Conservation (phyloP, 106 monocot genomes). For the Narthecium ossifragum region DNA sequence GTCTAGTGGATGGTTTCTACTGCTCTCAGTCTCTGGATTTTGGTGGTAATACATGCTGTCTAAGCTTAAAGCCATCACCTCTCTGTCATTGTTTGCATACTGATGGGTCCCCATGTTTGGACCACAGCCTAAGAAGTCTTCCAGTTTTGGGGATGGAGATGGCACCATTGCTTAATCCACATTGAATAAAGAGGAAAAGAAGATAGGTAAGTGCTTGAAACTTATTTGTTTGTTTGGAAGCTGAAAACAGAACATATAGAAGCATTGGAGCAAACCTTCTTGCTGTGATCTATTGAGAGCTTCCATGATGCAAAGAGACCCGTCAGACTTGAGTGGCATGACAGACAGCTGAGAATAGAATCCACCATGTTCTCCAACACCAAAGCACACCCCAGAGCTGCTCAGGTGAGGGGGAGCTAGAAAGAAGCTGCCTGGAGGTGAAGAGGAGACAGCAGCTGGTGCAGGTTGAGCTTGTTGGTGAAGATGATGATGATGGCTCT, state of each 20-base stretch:
- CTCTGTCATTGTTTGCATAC: constrained; percentile 59
- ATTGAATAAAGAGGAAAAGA: constrained; percentile 6
- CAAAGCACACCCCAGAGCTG: constrained; percentile 52
- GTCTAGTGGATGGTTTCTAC: neutral
- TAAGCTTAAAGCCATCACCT: constrained; percentile 58
- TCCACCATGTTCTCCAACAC: constrained; percentile 35
- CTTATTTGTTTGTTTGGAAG: constrained; percentile 11
- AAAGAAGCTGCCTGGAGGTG: constrained; percentile 44
- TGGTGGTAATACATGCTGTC: constrained; percentile 73
- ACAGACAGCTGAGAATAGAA: constrained; percentile 56
- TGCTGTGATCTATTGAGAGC: constrained; percentile 63
- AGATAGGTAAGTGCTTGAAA: too few relatives aligned
- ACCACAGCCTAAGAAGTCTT: constrained; percentile 92
- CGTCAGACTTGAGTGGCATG: constrained; percentile 97
- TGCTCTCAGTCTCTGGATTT: constrained; percentile 31
- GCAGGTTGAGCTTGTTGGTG: constrained; percentile 30
- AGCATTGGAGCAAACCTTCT: constrained; percentile 26
- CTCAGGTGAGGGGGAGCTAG: constrained; percentile 34
- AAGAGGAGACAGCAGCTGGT: constrained; percentile 28
- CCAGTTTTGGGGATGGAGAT: constrained; percentile 87
- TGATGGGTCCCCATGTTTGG: constrained; percentile 77
- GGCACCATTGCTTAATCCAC: constrained; percentile 61
- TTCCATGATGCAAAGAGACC: constrained; percentile 98
- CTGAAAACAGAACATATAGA: constrained; percentile 13
- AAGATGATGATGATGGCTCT: constrained; percentile 6